A percentile compares a stretch with the other conserved stretches of the same genome.
Conservation (phyloP, 495 filamentous ascomycete species). For the Talaromyces stipitatus region DNA sequence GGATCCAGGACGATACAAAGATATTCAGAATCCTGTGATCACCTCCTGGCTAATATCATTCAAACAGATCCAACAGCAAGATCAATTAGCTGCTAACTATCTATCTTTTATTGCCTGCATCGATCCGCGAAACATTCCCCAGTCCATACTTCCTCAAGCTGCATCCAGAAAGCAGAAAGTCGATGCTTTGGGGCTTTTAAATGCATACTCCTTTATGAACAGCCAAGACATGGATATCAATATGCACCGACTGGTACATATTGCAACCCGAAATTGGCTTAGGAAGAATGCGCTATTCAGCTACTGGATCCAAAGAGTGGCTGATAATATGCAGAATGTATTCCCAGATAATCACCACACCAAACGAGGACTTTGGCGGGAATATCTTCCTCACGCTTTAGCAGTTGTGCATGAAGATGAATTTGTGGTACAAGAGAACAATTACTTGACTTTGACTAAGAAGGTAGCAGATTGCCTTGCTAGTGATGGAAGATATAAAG, state of each 20-base stretch:
- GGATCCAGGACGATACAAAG: slow-evolving; percentile 23
- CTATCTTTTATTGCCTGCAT: slow-evolving; percentile 31
- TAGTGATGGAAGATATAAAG: slow-evolving; percentile 30
- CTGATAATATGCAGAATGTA: neutral
- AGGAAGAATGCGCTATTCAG: neutral
- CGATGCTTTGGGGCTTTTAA: too few relatives aligned
- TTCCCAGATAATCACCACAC: slow-evolving; percentile 5
- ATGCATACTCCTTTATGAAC: slow-evolving; percentile 16
- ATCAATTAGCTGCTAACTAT: slow-evolving; percentile 21
- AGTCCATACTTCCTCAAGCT: too few relatives aligned
- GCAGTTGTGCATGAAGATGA: too few relatives aligned
- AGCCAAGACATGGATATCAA: slow-evolving; percentile 1
- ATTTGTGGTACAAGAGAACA: neutral
- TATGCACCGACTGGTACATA: slow-evolving; percentile 14
- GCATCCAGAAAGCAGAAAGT: too few relatives aligned
- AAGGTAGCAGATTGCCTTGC: neutral
- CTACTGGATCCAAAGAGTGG: slow-evolving; percentile 22
- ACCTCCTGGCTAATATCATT: slow-evolving; percentile 41
- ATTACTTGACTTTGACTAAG: neutral
- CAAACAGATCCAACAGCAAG: slow-evolving; percentile 24
- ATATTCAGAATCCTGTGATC: slow-evolving; percentile 34
- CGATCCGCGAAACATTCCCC: too few relatives aligned
- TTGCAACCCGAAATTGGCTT: slow-evolving; percentile 16
- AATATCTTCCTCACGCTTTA: slow-evolving; percentile 9
- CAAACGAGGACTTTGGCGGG: slow-evolving; percentile 7